phyloP scores from a whole-genome alignment of 495 filamentous ascomycete genomes.

The Parachaetomium inaequale region DNA sequence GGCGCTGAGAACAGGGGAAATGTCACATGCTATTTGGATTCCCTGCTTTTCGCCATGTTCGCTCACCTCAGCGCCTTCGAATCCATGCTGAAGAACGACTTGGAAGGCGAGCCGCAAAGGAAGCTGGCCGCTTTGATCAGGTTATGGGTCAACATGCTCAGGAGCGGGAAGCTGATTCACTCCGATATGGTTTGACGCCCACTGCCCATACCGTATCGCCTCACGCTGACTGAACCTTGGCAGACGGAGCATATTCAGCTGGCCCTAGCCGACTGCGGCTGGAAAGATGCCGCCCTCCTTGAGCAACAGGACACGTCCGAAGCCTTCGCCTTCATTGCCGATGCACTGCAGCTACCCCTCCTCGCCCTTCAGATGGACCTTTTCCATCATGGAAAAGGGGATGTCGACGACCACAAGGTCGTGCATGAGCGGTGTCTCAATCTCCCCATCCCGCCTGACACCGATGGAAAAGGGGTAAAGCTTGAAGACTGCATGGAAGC shows the following conservation, averaged over 20 bases:
- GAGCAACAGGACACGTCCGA: slow-evolving; percentile 93
- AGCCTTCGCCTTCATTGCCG: slow-evolving; percentile 92
- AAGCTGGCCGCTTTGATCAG: slow-evolving; percentile 70
- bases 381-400: slow-evolving; percentile 83
- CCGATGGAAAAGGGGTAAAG: slow-evolving; percentile 61
- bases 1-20: slow-evolving; percentile 82
- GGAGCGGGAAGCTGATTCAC: slow-evolving; percentile 78
- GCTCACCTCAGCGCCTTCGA: slow-evolving; percentile 85
- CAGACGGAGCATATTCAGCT: slow-evolving; percentile 82
- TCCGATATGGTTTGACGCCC: slow-evolving; percentile 69
- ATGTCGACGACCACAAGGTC: slow-evolving; percentile 85
- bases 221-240: slow-evolving; percentile 18
- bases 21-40: slow-evolving; percentile 89
- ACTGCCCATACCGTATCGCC: not conserved
- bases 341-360: slow-evolving; percentile 78
- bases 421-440: slow-evolving; percentile 90
- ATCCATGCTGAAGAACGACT: slow-evolving; percentile 64
- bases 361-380: slow-evolving; percentile 93
- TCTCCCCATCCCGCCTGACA: slow-evolving; percentile 69
- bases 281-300: slow-evolving; percentile 72
- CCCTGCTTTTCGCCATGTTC: slow-evolving; percentile 97
- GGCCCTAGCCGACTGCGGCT: slow-evolving; percentile 81
- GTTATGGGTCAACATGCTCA: slow-evolving; percentile 89
- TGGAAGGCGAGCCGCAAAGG: slow-evolving; percentile 64
- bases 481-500: slow-evolving; percentile 88